These are phyloP conservation scores for Apiospora sp. DNA, from an alignment of 2,329 filamentous ascomycete genomes.

Conservation along the genomic window DNA sequence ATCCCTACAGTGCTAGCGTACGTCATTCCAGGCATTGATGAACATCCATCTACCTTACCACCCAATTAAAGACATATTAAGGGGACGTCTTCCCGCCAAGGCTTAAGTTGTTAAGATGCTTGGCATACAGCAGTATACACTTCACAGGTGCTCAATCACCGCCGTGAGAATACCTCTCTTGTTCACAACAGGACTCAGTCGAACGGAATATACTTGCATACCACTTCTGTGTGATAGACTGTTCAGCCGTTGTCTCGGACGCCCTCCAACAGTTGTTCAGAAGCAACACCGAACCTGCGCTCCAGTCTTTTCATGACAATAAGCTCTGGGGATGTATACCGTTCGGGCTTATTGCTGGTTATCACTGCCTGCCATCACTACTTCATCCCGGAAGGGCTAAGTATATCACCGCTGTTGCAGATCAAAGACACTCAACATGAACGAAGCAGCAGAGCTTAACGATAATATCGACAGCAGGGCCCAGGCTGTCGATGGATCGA, in stretches of 20 bases:
- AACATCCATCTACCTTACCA: neutral
- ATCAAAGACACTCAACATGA: constrained; percentile 43
- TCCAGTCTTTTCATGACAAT: neutral
- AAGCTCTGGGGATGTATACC: constrained; percentile 1
- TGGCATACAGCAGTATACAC: constrained; percentile 1
- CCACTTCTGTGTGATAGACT: neutral
- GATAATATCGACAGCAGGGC: constrained; percentile 47
- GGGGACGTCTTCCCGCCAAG: neutral
- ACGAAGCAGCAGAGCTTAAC: constrained; percentile 48
- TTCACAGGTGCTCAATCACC: neutral
- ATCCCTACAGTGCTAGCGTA: neutral
- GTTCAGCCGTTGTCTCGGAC: neutral
- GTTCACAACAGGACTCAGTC: neutral
- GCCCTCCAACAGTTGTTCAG: neutral
- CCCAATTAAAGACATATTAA: neutral
- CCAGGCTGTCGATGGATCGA: constrained; percentile 35
- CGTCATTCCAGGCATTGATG: neutral
- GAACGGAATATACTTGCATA: neutral
- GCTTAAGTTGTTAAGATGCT: neutral
- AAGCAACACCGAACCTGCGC: neutral
- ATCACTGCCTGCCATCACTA: neutral
- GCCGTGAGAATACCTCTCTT: neutral
- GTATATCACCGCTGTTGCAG: neutral
- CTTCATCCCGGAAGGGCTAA: neutral
- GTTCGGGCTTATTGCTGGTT: neutral